Percentiles rank a stretch among this genome's conserved stretches.
These are phyloP conservation scores for Blastobotrys serpentis DNA, from an alignment of 1,139 yeast species.

Conservation along the genomic window DNA sequence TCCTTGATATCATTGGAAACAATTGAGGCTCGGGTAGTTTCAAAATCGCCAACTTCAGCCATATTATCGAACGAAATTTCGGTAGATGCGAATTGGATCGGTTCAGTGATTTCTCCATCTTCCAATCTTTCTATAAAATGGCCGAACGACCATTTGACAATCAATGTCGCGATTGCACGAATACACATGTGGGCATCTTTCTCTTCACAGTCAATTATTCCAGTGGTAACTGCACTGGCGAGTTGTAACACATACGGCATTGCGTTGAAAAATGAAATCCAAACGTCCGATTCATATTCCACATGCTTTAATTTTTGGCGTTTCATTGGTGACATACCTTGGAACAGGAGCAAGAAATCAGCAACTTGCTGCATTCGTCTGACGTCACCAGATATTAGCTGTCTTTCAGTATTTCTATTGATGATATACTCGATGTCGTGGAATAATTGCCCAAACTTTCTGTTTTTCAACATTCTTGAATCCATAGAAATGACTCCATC, in stretches of 20 bases:
- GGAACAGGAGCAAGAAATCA: conserved; percentile 68
- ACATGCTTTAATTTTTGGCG: conserved; percentile 83
- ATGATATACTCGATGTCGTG: conserved; percentile 80
- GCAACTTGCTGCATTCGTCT: conserved; percentile 49
- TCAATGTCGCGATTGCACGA: conserved; percentile 27
- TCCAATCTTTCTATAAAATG: conserved; percentile 19
- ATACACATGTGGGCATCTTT: conserved; percentile 27
- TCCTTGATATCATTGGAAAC: conserved; percentile 44
- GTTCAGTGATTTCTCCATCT: conserved; percentile 22
- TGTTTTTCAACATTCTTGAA: conserved; percentile 54
- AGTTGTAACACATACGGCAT: conserved; percentile 48
- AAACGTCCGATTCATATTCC: conserved; percentile 86
- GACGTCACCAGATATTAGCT: conserved; percentile 36
- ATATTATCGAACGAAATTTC: conserved; percentile 14
- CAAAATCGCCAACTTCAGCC: conserved; percentile 16
- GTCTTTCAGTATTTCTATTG: conserved; percentile 61
- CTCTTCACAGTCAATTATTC: conserved; percentile 30
- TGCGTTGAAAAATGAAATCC: conserved; percentile 77
- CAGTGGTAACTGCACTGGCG: conserved; percentile 40
- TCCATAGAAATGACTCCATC: conserved; percentile 37
- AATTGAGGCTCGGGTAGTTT: conserved; percentile 24
- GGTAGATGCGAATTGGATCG: conserved; percentile 19
- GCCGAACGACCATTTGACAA: conserved; percentile 36
- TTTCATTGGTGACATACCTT: conserved; percentile 72
- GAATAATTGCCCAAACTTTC: conserved; percentile 82